phyloP scores from a whole-genome alignment of 129 eudicot species.

The Tanacetum coccineum region DNA sequence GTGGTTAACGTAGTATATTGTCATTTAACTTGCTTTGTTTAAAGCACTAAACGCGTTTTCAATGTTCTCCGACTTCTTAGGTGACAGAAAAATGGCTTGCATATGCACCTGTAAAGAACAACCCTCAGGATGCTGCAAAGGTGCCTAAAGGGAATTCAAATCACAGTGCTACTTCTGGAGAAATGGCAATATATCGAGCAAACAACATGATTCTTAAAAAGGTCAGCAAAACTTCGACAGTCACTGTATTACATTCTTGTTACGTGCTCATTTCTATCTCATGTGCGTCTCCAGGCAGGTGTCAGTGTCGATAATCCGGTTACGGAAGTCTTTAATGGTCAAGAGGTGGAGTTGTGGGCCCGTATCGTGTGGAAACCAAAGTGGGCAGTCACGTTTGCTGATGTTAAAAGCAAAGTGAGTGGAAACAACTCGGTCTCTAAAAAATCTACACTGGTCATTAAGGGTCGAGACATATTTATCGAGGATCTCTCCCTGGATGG shows the following conservation, averaged over 20 bases:
- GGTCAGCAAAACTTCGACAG: constrained; percentile 29
- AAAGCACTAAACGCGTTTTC: not conserved
- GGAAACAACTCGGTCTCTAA: constrained; percentile 67
- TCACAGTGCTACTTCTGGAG: constrained; percentile 97
- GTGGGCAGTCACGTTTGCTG: constrained; percentile 83
- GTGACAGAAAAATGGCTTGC: constrained; percentile 93
- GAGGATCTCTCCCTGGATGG: constrained; percentile 83
- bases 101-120: constrained; percentile 98
- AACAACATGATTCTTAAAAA: constrained; percentile 68
- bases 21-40: not conserved
- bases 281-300: constrained; percentile 56
- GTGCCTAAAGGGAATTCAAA: constrained; percentile 91
- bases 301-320: constrained; percentile 72
- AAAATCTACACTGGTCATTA: constrained; percentile 67
- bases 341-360: constrained; percentile 92
- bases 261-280: not conserved
- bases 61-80: constrained; percentile 28
- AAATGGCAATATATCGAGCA: constrained; percentile 72
- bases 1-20: not conserved
- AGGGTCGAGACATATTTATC: constrained; percentile 50
- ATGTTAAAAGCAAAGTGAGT: constrained; percentile 54
- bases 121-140: constrained; percentile 96
- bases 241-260: not conserved
- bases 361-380: constrained; percentile 82
- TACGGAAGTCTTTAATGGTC: constrained; percentile 58